Conservation (phyloP, 2,329 filamentous ascomycete genomes). For the Paecilomyces fulvus region DNA sequence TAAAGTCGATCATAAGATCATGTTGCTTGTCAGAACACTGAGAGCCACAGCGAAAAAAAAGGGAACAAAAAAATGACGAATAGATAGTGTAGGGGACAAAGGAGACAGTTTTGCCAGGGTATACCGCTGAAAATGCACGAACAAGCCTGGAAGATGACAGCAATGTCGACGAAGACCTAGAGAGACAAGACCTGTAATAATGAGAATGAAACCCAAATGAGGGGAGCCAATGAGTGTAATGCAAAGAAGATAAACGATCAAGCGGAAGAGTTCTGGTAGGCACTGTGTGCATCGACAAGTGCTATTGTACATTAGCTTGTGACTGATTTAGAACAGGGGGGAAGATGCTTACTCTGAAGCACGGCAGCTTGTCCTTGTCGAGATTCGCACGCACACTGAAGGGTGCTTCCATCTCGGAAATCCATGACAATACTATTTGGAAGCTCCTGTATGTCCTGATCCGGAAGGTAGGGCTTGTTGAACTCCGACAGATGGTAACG, state of each 20-base stretch:
- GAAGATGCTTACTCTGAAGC: conserved; percentile 39
- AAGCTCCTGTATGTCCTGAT: conserved; percentile 85
- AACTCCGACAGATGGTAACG: conserved; percentile 84
- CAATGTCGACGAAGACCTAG: neutral
- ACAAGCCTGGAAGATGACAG: conserved; percentile 1
- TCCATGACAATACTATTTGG: conserved; percentile 71
- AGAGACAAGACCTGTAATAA: neutral
- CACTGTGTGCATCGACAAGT: conserved; percentile 34
- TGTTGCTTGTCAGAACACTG: conserved; percentile 9
- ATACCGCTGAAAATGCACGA: conserved; percentile 23
- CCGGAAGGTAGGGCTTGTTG: conserved; percentile 67
- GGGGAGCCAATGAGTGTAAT: conserved; percentile 1
- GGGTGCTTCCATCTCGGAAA: conserved; percentile 51
- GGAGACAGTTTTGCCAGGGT: conserved; percentile 20
- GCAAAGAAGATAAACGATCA: neutral
- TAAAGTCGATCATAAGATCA: conserved; percentile 9
- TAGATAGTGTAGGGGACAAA: conserved; percentile 12
- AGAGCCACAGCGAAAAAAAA: conserved; percentile 1
- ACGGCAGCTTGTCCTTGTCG: conserved; percentile 44
- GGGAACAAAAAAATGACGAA: conserved; percentile 4
- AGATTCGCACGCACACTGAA: conserved; percentile 57
- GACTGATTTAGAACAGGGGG: neutral
- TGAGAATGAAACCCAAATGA: neutral
- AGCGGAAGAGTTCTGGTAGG: conserved; percentile 15
- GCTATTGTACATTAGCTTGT: conserved; percentile 20